phyloP scores from a whole-genome alignment of 495 filamentous ascomycete species.

The Apodospora peruviana region DNA sequence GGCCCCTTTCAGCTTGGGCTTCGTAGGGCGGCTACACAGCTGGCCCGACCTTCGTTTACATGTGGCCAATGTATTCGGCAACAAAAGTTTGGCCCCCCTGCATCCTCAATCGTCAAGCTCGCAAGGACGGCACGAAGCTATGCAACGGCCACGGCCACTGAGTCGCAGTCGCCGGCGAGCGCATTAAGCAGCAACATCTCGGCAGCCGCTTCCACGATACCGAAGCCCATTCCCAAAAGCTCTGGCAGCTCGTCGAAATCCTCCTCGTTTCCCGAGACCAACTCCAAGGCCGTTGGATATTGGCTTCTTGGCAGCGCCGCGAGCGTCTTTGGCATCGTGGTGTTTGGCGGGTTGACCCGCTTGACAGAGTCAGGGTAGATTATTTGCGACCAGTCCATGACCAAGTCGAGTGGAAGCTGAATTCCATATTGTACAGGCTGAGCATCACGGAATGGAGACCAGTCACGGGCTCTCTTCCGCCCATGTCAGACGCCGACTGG shows the following conservation, averaged over 20 bases:
- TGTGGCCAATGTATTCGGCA: constrained; percentile 59
- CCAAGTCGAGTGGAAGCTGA: constrained; percentile 1
- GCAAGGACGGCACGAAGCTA: constrained; percentile 15
- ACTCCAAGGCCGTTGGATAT: constrained; percentile 71
- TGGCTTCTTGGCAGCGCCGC: constrained; percentile 89
- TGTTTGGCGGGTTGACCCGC: constrained; percentile 89
- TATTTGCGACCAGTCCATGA: neutral
- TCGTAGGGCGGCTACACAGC: constrained; percentile 45
- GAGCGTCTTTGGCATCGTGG: constrained; percentile 92
- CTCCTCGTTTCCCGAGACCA: constrained; percentile 64
- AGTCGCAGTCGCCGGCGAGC: constrained; percentile 1
- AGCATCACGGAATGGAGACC: constrained; percentile 99
- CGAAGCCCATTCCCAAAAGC: neutral
- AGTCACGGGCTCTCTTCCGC: constrained; percentile 89
- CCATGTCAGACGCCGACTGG: constrained; percentile 71
- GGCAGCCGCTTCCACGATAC: neutral
- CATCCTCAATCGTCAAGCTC: constrained; percentile 12
- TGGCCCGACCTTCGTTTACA: constrained; percentile 52
- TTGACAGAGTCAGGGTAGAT: constrained; percentile 92
- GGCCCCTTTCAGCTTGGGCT: constrained; percentile 44
- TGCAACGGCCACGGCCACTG: constrained; percentile 3
- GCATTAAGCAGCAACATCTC: neutral
- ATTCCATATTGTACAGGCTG: constrained; percentile 49
- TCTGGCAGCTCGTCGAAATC: constrained; percentile 6
- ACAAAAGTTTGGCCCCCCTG: constrained; percentile 21